phyloP scores from a whole-genome alignment of 2,329 filamentous ascomycete genomes.

The Davidsoniella eucalypti region DNA sequence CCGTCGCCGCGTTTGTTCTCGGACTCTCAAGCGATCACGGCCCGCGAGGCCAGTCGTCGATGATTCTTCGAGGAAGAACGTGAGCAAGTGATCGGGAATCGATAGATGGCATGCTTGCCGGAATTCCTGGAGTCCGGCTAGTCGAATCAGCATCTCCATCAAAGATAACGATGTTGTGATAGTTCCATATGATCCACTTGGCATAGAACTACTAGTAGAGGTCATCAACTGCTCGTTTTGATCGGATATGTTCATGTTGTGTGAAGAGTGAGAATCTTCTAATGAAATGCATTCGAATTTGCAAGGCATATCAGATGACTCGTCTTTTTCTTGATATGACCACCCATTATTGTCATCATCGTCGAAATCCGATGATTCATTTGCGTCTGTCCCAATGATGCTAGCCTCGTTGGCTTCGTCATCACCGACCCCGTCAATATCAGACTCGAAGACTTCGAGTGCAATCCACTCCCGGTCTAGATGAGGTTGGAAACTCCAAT shows the following conservation, averaged over 20 bases:
- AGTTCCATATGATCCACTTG: conserved; percentile 13
- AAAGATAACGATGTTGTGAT: conserved; percentile 49
- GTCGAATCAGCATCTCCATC: conserved; percentile 73
- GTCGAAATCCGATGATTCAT: conserved; percentile 66
- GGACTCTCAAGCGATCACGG: conserved; percentile 27
- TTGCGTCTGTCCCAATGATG: conserved; percentile 18
- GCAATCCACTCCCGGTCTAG: conserved; percentile 85
- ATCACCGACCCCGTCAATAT: conserved; percentile 28
- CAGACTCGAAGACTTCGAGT: conserved; percentile 64
- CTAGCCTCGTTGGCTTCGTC: conserved; percentile 28
- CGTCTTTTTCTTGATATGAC: not conserved
- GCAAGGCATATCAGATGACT: not conserved
- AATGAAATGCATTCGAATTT: no score
- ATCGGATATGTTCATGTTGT: not conserved
- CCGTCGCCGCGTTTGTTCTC: conserved; percentile 29
- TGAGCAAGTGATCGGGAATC: conserved; percentile 75
- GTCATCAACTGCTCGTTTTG: conserved; percentile 1
- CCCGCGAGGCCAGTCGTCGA: conserved; percentile 35
- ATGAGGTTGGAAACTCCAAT: conserved; percentile 41
- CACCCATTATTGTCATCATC: conserved; percentile 16
- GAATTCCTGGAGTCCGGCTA: conserved; percentile 79
- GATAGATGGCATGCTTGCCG: conserved; percentile 79
- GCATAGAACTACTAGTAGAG: not conserved
- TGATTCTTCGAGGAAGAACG: conserved; percentile 61
- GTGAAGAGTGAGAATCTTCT: conserved; percentile 9